Base-by-base conservation (phyloP, 306 rosid genomes). In the Datisca glomerata region DNA sequence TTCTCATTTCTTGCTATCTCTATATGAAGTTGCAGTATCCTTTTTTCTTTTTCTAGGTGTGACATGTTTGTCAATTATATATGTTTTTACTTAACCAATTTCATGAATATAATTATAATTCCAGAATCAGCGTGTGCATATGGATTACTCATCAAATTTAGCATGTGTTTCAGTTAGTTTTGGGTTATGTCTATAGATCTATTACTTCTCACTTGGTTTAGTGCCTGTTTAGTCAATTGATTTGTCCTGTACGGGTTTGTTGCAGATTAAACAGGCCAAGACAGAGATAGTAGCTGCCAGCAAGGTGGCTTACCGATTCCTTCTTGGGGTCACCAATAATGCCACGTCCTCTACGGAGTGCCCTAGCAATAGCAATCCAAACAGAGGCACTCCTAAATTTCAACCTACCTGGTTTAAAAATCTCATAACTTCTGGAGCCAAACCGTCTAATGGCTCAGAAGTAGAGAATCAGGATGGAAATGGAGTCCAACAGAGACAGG, bases 191-290 rank as follows among this genome's bases (percentile, higher is more conserved):
- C 8, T 0, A 8, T 8, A 29, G 8, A n/a, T 10, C 1, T 29
- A n/a, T 9, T 10, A n/a, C 1, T 8, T 2, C 4, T 9, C n/a
- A 31, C 36, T 31, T 31, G 9, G 12, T 31, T 31, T 31, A 14
- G 13, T n/a, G n/a, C n/a, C n/a, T n/a, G n/a, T n/a, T n/a, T n/a
- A n/a, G 36, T 14, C 0, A 8, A 31, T 8, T 31, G n/a, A 8
- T 31, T 31, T 2, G n/a, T 31, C 36, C n/a, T 31, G 22, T 15
- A 17, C 6, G 50, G 49, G 60, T 33, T 57, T 41, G 34, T 67
- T 75, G 76, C 86, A 91, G 98, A 64, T 91, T 6, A 86, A 78
- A 46, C 96, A 91, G 73, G 98, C 98, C 8, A 91, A 80, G 67
- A 78, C 96, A 18, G 92, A 91, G 80, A 78, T 91, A 35, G 68